Base-by-base conservation (phyloP, 495 filamentous ascomycete species). In the Lepraria neglecta region DNA sequence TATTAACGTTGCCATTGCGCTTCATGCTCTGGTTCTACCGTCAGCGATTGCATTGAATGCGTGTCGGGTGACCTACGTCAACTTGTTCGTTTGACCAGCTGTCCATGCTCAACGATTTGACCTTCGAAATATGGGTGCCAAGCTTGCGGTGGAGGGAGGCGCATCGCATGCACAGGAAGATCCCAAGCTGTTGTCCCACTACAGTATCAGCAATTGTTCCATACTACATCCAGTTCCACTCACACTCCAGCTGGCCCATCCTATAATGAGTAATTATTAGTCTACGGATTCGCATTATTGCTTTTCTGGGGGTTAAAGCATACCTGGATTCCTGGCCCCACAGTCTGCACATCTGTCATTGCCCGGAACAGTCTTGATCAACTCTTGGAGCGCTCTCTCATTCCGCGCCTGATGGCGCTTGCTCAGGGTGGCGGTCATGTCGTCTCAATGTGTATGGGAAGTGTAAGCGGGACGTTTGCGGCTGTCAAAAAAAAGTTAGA, bases 231-330 rank as follows among this genome's bases (percentile, higher is more conserved):
- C 17, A 42, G 61, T 19, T 21, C 42, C 64, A 83, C 90, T 73
- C 86, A 96, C 91, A 73, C 88, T 97, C 92, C 94, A 98, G 80
- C 91, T 96, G 74, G 94, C 91, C 95, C 95, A 98, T 80, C 84
- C 92, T 96, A 68, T 58, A 33, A 60, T 68, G 51, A 73, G 70
- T 51, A 28, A 24, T 14, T 0, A 24, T 45, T 53, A 61, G 31
- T 57, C 28, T n/a, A 56, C 43, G 52, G 38, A 11, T n/a, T 59
- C 40, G 48, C 24, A 24, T 24, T 24, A 24, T 24, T 24, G 24
- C 24, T 24, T 24, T 24, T 24, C 24, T 24, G 1, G 24, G 24
- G 24, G 24, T 24, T 24, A 24, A 24, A 53, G 80, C 81, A 64
- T 76, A 96, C 92, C 87, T 84, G 94, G 94, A 79, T 96, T 97